Percentiles rank a stretch among this genome's conserved stretches.
These are phyloP conservation scores for Radiomyces spectabilis DNA, from an alignment of 192 early-diverging fungal genomes.

Conservation along the genomic window DNA sequence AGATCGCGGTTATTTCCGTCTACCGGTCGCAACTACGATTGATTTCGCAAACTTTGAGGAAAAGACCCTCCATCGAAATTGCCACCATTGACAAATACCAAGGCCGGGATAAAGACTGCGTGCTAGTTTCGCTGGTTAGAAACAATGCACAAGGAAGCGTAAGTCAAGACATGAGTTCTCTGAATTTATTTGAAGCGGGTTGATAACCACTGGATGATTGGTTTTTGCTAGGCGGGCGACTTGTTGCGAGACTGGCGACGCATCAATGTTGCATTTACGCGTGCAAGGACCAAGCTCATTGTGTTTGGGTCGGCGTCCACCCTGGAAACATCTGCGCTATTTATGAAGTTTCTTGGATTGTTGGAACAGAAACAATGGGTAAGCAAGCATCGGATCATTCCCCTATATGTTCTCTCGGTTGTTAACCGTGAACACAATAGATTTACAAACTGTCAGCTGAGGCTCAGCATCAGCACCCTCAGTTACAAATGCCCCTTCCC, in stretches of 20 bases:
- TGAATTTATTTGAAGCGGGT: too few species aligned
- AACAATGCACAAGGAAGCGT: conserved; percentile 64
- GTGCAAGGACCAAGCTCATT: conserved; percentile 82
- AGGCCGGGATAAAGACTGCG: conserved; percentile 87
- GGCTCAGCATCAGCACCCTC: too few species aligned
- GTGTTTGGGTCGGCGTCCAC: conserved; percentile 81
- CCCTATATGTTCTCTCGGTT: too few species aligned
- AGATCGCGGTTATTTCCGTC: conserved; percentile 81
- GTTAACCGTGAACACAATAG: too few species aligned
- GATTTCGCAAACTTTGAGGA: conserved; percentile 21
- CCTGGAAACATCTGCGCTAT: conserved; percentile 46
- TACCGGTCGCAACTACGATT: conserved; percentile 68
- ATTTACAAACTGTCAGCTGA: too few species aligned
- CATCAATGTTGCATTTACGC: conserved; percentile 91
- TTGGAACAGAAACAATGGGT: conserved; percentile 33
- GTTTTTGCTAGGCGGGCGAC: conserved; percentile 58
- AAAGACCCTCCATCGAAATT: conserved; percentile 39
- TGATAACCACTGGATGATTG: too few species aligned
- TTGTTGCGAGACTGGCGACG: conserved; percentile 86
- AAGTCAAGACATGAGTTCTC: conserved; percentile 16
- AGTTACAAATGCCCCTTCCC: too few species aligned
- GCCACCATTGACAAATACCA: conserved; percentile 92
- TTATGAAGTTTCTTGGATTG: conserved; percentile 45
- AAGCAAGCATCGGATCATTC: too few species aligned
- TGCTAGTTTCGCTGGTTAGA: conserved; percentile 86